Evolutionary conservation across 192 early-diverging fungal species (phyloP), one percentile per base, ranked within the genome.

Genomic region (Cetraspora pellucida): DNA sequence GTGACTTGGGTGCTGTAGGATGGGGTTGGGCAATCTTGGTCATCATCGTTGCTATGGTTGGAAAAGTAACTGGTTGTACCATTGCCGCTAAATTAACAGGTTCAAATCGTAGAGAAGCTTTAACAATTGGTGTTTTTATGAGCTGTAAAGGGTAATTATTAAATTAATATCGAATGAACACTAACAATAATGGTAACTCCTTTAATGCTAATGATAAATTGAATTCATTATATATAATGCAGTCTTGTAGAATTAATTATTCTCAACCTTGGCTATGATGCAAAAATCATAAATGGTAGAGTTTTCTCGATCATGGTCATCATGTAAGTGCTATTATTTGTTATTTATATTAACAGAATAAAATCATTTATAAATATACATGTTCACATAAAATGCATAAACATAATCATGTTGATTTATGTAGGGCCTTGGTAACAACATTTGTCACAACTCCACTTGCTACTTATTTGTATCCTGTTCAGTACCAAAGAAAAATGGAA

Each of bases 231-330:
- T 71, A 71, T 59, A 58, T 37, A 80, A 82, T 59, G 16, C 65
- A 90, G 93, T 50, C 85, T 98, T 31, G 94, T 98, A 23, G 97
- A 98, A 81, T 85, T 98, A 9, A 97, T 97, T 72, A 95, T 98
- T 43, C 88, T 98, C 10, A 98, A 98, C 82, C 90, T 98, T 72
- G 96, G 97, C 10, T 85, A 92, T 74, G 84, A 93, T 52, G 93
- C 95, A 1, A 89, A 90, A 13, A 93, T 97, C 21, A 91, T 98
- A 64, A 91, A 92, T 57, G 88, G 14, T 58, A 77, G 65, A 70
- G 82, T 87, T 49, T 87, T 87, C 77, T 84, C 81, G 10, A 87
- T 89, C 49, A 83, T 89, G 85, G 83, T 87, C 4, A 77, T 82
- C 7, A 86, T 86, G 85, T 84, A 82, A 75, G 80, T 59, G 73